Conservation (phyloP, 352 stramenopile genomes). For the Blastocystis sp. region DNA sequence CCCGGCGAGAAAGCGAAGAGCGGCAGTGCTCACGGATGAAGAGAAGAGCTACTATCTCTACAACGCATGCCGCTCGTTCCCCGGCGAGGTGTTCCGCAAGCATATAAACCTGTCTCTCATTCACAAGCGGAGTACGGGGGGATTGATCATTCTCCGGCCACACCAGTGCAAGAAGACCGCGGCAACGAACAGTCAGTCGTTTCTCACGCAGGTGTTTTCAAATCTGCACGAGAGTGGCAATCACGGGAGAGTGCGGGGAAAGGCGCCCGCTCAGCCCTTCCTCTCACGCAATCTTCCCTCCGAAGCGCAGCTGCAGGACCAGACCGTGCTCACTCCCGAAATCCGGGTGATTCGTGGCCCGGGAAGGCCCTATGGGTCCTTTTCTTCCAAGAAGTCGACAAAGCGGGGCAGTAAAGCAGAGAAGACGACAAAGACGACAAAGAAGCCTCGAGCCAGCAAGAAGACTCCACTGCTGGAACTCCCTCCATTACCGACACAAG, state of each 20-base stretch:
- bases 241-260: neutral
- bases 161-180: conserved; percentile 4
- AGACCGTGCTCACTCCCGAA: neutral
- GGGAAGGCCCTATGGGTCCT: conserved; percentile 48
- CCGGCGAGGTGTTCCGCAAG: neutral
- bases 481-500: neutral
- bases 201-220: neutral
- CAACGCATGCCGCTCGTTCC: conserved; percentile 3
- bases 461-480: neutral
- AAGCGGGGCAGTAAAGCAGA: conserved; percentile 16
- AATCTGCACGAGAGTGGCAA: conserved; percentile 21
- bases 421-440: conserved; percentile 22
- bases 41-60: conserved; percentile 24
- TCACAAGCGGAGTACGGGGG: conserved; percentile 17
- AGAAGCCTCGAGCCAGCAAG: neutral
- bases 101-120: conserved; percentile 45
- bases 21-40: neutral
- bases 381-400: conserved; percentile 5
- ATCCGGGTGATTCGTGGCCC: conserved; percentile 21
- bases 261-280: neutral
- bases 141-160: conserved; percentile 40
- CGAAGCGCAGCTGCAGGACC: neutral
- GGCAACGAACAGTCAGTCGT: neutral
- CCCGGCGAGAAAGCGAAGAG: neutral
- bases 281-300: conserved; percentile 24